Evolutionary conservation across 257 asterid genomes (phyloP).

Genomic region (Solanum piurae): DNA sequence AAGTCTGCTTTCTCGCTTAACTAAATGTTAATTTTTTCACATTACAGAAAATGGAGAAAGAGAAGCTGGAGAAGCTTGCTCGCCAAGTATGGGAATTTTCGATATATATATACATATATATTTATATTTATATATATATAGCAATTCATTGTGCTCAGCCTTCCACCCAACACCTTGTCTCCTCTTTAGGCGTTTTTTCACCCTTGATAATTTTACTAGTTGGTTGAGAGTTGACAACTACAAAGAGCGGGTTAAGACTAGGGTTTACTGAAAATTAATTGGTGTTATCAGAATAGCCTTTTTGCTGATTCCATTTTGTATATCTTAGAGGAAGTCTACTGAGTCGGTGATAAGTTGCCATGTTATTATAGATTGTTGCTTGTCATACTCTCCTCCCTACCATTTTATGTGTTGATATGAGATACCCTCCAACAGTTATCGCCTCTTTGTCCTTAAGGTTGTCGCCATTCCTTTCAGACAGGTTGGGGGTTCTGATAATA

Average conservation of each 20-base stretch:
- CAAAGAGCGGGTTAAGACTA: background rate
- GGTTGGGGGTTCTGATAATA: background rate
- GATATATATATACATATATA: background rate
- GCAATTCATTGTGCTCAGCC: background rate
- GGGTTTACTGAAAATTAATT: background rate
- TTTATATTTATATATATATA: background rate
- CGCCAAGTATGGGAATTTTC: constrained; percentile 43
- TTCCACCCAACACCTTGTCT: background rate
- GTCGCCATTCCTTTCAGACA: background rate
- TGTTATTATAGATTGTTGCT: background rate
- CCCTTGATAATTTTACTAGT: background rate
- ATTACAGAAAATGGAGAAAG: constrained; percentile 73
- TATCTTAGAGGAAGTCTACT: background rate
- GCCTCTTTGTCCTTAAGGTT: background rate
- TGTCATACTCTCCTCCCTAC: background rate
- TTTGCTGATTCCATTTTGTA: background rate
- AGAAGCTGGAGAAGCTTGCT: constrained; percentile 84
- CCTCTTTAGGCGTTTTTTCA: background rate
- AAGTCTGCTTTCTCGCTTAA: background rate
- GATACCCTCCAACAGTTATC: background rate
- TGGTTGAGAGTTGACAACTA: background rate
- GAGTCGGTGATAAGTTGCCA: background rate
- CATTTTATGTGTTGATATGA: background rate
- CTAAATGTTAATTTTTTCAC: constrained; percentile 4
- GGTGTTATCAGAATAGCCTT: background rate